Base-by-base conservation (phyloP, 768 basidiomycete species). In the Rickenella mellea region DNA sequence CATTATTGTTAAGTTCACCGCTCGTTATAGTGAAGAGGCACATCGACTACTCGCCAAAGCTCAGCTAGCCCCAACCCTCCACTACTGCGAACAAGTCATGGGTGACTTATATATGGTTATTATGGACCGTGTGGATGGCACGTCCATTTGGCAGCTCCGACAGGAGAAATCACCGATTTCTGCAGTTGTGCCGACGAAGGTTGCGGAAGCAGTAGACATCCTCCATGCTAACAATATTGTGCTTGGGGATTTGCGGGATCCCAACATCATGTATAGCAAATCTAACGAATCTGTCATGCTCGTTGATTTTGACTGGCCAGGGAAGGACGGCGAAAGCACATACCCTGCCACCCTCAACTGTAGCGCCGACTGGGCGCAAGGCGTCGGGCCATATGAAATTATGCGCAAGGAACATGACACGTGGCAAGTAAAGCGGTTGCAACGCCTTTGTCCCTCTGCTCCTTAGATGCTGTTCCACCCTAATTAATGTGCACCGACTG, bases 201-300 rank as follows among this genome's bases (percentile, higher is more conserved):
- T 68, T 25, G 26, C 35, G 11, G 5, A 27, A 0, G 51, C 48
- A 4, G 11, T 64, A 7, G 8, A 27, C 14, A 17, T 43, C 0
- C 53, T 67, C 29, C 66, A 68, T 40, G 19, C 12, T 15, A 29
- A 35, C 10, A 61, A 54, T 3, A 61, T 55, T 21, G 65, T 70
- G 3, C 61, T 58, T 45, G 68, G 68, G 4, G 61, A 69, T 39
- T 49, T 70, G 14, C 62, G 62, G 7, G 2, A 1, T 6, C 55
- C 48, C 2, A 69, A 69, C 41, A 46, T 69, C 22, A 44, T 70
- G 15, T 42, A 10, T 10, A 15, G 29, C 15, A 26, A 1, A 6
- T n/a, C n/a, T n/a, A 31, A 11, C 21, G 33, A 14, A 9, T 45
- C 10, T 45, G 47, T 35, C 4, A 27, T 44, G 42, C 37, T 50